Percentiles rank a stretch among this genome's conserved stretches.
Evolutionary conservation across 495 filamentous ascomycete species (phyloP).

Genomic region (Penicillium argentinense): DNA sequence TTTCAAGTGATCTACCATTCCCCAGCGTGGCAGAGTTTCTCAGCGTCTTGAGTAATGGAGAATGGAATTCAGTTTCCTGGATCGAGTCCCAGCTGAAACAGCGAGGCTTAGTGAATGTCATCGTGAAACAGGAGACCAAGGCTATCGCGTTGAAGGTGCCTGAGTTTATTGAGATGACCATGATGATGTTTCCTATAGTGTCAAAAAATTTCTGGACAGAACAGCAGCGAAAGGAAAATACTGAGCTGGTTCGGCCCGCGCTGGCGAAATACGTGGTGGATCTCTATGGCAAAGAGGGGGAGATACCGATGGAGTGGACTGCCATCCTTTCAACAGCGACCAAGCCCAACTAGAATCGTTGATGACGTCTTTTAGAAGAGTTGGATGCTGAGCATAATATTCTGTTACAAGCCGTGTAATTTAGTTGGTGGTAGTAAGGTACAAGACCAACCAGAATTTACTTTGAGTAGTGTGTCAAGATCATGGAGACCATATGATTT

Average conservation of each 20-base stretch:
- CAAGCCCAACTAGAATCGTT: conserved; percentile 21
- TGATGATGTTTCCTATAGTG: conserved; percentile 27
- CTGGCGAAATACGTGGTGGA: conserved; percentile 32
- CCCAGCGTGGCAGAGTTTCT: conserved; percentile 31
- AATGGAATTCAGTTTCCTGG: conserved; percentile 33
- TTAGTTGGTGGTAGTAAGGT: too few relatives aligned
- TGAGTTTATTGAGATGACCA: conserved; percentile 31
- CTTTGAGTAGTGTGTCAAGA: conserved; percentile 8
- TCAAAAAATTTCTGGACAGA: conserved; percentile 34
- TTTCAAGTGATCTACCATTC: conserved; percentile 28
- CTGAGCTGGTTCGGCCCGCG: conserved; percentile 20
- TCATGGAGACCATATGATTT: conserved; percentile 31
- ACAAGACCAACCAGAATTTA: too few relatives aligned
- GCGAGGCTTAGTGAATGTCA: conserved; percentile 29
- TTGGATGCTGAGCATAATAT: neutral
- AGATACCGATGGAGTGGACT: conserved; percentile 30
- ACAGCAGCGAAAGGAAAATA: conserved; percentile 25
- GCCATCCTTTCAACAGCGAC: conserved; percentile 36
- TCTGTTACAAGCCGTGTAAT: too few relatives aligned
- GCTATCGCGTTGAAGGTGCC: conserved; percentile 18
- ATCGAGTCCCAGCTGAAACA: conserved; percentile 32
- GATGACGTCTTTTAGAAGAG: neutral
- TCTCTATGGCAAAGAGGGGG: conserved; percentile 29
- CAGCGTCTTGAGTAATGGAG: conserved; percentile 13
- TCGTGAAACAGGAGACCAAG: conserved; percentile 22